phyloP scores from a whole-genome alignment of 2,329 filamentous ascomycete genomes.

The Fusarium hostae region DNA sequence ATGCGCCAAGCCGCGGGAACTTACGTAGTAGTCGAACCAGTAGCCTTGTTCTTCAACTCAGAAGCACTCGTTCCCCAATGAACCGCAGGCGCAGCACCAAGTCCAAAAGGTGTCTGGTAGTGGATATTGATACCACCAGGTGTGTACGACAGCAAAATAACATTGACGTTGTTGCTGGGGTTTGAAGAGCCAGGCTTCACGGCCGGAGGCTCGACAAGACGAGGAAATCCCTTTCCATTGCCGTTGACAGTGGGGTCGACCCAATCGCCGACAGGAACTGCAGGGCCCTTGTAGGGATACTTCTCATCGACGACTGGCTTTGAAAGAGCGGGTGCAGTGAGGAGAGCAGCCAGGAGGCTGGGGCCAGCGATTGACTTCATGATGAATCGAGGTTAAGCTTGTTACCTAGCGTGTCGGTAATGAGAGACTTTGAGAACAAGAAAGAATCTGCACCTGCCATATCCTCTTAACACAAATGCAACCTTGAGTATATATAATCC shows the following conservation, averaged over 20 bases:
- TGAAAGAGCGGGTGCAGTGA: background rate
- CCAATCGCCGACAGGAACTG: slow-evolving; percentile 6
- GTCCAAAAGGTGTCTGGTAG: slow-evolving; percentile 1
- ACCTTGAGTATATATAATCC: background rate
- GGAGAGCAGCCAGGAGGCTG: background rate
- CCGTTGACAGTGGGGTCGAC: slow-evolving; percentile 1
- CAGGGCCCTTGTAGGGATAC: slow-evolving; percentile 1
- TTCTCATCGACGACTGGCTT: slow-evolving; percentile 1
- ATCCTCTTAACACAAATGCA: background rate
- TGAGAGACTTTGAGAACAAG: background rate
- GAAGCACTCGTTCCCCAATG: background rate
- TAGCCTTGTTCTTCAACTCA: background rate
- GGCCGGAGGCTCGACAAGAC: background rate
- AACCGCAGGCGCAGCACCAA: background rate
- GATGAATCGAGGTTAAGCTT: background rate
- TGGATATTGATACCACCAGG: background rate
- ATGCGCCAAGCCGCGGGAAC: background rate
- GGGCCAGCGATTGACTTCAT: background rate
- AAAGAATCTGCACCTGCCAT: background rate
- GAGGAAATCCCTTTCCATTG: background rate
- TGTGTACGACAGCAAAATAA: background rate
- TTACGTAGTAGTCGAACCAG: background rate
- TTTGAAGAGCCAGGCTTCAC: background rate
- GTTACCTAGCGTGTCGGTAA: background rate
- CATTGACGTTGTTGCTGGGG: slow-evolving; percentile 1